Evolutionary conservation across 495 filamentous ascomycete species (phyloP), one percentile per base, ranked within the genome.

Genomic region (Aspergillus coremiiformis): DNA sequence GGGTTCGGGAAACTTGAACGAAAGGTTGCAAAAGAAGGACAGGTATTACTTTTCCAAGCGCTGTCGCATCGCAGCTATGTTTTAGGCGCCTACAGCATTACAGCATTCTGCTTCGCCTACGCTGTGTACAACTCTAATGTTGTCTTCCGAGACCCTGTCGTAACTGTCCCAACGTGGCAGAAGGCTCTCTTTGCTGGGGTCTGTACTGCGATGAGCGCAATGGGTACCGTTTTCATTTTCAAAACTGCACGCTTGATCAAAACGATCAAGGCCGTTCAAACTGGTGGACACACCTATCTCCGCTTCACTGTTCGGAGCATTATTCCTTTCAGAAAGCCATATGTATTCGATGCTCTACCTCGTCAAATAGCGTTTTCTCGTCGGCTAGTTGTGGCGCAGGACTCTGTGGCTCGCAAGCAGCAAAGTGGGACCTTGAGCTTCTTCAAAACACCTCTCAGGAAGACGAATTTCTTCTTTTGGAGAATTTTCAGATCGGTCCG

Each of bases 61-160:
- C 81, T 76, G 4, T 82, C 83, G 4, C 82, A 87, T 55, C 72
- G 74, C 47, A 66, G 71, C 57, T 86, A 80, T 65, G 63, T 80
- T 29, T 48, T 78, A 35, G 76, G 78, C 30, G 77, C 78, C 60
- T 83, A 84, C 60, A 61, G 67, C 30, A 67, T 80, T 14, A 72
- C 73, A 5, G 53, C 68, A 20, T 83, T 82, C 62, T 85, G 80
- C 66, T 71, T 85, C 47, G 59, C 67, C 12, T 83, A 80, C 54
- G 71, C 80, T 10, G 69, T 68, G 49, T 79, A 74, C 60, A 76
- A 82, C 57, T 80, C 78, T 44, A 77, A 76, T 57, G 56, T 59
- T 1, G 58, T 64, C 17, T 66, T 74, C 53, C 56, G 59, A 19
- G 64, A 76, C 37, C 65, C 71, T 4, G 42, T 68, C 8, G 43